phyloP scores from a whole-genome alignment of 1,139 yeast genomes.

The Kodamaea sp. region DNA sequence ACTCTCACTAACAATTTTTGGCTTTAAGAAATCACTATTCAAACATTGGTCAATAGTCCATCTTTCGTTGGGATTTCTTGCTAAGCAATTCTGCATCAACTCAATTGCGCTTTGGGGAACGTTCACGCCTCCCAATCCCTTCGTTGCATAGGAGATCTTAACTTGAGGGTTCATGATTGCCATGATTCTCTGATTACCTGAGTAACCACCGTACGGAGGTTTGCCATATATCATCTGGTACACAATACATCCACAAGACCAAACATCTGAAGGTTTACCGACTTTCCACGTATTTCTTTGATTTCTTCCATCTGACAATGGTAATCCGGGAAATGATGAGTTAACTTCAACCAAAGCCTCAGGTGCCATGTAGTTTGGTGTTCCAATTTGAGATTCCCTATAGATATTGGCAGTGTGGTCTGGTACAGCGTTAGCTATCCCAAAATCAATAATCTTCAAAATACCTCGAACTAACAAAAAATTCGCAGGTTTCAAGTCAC shows the following conservation, averaged over 20 bases:
- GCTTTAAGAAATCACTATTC: slow-evolving; percentile 61
- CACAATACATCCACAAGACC: slow-evolving; percentile 97
- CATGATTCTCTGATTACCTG: slow-evolving; percentile 75
- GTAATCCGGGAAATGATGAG: slow-evolving; percentile 31
- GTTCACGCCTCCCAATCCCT: slow-evolving; percentile 59
- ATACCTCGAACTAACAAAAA: slow-evolving; percentile 84
- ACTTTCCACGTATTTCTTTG: slow-evolving; percentile 72
- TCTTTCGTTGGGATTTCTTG: slow-evolving; percentile 70
- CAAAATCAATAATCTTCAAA: slow-evolving; percentile 90
- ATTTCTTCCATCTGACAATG: slow-evolving; percentile 11
- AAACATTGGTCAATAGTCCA: slow-evolving; percentile 66
- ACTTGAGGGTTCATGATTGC: slow-evolving; percentile 89
- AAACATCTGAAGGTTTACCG: slow-evolving; percentile 93
- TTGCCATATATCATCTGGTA: slow-evolving; percentile 94
- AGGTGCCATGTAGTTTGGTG: slow-evolving; percentile 98
- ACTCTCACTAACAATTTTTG: slow-evolving; percentile 67
- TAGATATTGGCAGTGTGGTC: slow-evolving; percentile 90
- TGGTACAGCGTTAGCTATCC: slow-evolving; percentile 92
- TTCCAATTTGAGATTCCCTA: slow-evolving; percentile 89
- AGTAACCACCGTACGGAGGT: slow-evolving; percentile 85
- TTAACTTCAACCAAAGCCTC: slow-evolving; percentile 78
- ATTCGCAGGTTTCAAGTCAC: slow-evolving; percentile 95
- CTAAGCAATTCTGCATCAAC: slow-evolving; percentile 70
- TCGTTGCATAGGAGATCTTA: slow-evolving; percentile 66
- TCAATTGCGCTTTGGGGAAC: slow-evolving; percentile 75